Conservation (phyloP, 2,329 filamentous ascomycete genomes). For the Metarhizium album region DNA sequence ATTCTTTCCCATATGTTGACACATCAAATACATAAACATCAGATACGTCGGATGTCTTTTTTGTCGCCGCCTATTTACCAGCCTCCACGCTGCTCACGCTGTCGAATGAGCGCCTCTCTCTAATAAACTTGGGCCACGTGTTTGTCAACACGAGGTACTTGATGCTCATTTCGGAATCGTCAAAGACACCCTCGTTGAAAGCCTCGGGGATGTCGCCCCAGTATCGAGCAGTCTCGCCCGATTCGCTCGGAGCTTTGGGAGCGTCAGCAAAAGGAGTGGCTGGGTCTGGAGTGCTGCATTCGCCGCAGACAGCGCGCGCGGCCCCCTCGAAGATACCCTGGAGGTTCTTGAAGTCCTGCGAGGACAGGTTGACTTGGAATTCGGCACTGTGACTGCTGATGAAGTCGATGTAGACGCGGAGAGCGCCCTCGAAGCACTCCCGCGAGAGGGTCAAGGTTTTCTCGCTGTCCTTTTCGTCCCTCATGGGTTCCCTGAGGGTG, state of each 20-base stretch:
- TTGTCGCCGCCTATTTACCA: neutral
- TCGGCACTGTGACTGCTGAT: slow-evolving; percentile 50
- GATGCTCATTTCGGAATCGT: slow-evolving; percentile 48
- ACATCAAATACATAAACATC: neutral
- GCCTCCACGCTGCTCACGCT: slow-evolving; percentile 7
- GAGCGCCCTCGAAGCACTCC: slow-evolving; percentile 44
- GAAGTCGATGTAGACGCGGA: slow-evolving; percentile 51
- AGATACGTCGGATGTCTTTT: neutral
- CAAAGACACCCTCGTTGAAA: slow-evolving; percentile 47
- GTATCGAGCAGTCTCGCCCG: slow-evolving; percentile 20
- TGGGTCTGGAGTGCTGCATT: slow-evolving; percentile 27
- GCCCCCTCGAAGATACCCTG: slow-evolving; percentile 45
- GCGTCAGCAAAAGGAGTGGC: slow-evolving; percentile 32
- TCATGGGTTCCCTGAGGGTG: slow-evolving; percentile 11
- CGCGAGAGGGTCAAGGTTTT: slow-evolving; percentile 25
- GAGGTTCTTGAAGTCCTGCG: slow-evolving; percentile 41
- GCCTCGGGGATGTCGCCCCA: slow-evolving; percentile 35
- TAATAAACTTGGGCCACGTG: slow-evolving; percentile 54
- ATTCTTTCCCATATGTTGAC: neutral
- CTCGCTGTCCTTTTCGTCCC: slow-evolving; percentile 5
- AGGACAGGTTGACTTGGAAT: slow-evolving; percentile 57
- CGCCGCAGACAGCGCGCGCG: slow-evolving; percentile 33
- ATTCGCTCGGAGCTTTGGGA: slow-evolving; percentile 12
- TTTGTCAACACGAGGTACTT: slow-evolving; percentile 60
- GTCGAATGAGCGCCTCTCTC: slow-evolving; percentile 27